Percentiles rank a stretch among this genome's conserved stretches.
Conservation (phyloP, 176 grass and related monocot species). For the Aegilops umbellulata region DNA sequence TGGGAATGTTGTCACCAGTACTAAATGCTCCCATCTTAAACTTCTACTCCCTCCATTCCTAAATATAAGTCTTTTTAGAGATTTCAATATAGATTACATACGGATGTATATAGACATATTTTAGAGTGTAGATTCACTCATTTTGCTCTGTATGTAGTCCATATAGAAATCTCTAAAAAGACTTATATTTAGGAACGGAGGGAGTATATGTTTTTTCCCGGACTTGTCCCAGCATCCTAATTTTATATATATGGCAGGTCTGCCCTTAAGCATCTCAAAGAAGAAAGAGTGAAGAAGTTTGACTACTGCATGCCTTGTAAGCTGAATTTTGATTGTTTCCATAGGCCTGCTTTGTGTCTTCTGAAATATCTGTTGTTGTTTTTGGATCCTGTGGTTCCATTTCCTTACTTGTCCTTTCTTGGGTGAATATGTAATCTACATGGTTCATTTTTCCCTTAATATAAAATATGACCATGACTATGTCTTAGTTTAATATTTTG, state of each 20-base stretch:
- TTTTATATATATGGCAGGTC: conserved; percentile 53
- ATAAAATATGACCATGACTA: not conserved
- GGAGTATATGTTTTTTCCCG: not conserved
- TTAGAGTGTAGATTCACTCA: no score
- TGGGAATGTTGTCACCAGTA: not conserved
- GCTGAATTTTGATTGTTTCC: conserved; percentile 26
- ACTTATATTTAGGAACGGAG: no score
- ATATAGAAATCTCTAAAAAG: no score
- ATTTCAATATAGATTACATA: no score
- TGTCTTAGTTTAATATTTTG: conserved; percentile 7
- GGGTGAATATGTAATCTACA: conserved; percentile 25
- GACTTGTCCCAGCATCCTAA: not conserved
- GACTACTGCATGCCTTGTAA: conserved; percentile 98
- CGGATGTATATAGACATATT: no score
- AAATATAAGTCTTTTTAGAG: no score
- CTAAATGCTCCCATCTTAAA: not conserved
- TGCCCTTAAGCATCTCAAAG: conserved; percentile 77
- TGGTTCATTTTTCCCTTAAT: not conserved
- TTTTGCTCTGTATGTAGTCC: no score
- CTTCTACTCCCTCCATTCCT: no score
- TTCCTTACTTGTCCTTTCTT: conserved; percentile 32
- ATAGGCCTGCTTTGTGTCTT: not conserved
- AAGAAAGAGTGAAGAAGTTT: conserved; percentile 75
- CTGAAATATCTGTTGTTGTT: conserved; percentile 20
- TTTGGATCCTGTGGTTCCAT: not conserved